phyloP scores from a whole-genome alignment of 2,329 filamentous ascomycete genomes.

The Pseudodiploospora longispora region DNA sequence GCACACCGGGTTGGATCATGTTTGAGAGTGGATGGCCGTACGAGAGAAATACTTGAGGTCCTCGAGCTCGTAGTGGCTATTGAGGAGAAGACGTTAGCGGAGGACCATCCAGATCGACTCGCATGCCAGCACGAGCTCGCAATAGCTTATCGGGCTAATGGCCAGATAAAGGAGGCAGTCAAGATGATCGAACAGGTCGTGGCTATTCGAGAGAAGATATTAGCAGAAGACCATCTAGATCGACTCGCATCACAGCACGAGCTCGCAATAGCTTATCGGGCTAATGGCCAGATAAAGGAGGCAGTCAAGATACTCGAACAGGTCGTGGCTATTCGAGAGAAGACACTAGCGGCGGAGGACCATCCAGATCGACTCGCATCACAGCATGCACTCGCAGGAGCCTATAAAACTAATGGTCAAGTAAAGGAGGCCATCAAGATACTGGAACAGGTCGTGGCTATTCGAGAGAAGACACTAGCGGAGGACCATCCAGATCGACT shows the following conservation, averaged over 20 bases:
- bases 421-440: conserved; percentile 2
- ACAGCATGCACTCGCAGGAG: conserved; percentile 5
- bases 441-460: not conserved
- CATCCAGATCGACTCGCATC: conserved; percentile 3
- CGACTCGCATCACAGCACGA: conserved; percentile 5
- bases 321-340: not conserved
- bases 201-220: conserved; percentile 1
- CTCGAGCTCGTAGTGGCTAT: no score
- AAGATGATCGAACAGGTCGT: conserved; percentile 4
- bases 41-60: no score
- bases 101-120: conserved; percentile 1
- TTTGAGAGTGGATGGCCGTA: no score
- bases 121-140: conserved; percentile 1
- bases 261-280: conserved; percentile 4
- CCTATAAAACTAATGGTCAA: conserved; percentile 1
- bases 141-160: conserved; percentile 3
- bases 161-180: conserved; percentile 6
- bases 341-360: not conserved
- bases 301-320: conserved; percentile 5
- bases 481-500: conserved; percentile 1
- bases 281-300: conserved; percentile 6
- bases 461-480: conserved; percentile 1
- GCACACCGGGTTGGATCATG: no score
- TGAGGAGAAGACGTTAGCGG: not conserved
- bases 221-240: conserved; percentile 1